A percentile compares a stretch with the other conserved stretches of the same genome.
Conservation (phyloP, 2,329 filamentous ascomycete genomes). For the Colletotrichum cereale region DNA sequence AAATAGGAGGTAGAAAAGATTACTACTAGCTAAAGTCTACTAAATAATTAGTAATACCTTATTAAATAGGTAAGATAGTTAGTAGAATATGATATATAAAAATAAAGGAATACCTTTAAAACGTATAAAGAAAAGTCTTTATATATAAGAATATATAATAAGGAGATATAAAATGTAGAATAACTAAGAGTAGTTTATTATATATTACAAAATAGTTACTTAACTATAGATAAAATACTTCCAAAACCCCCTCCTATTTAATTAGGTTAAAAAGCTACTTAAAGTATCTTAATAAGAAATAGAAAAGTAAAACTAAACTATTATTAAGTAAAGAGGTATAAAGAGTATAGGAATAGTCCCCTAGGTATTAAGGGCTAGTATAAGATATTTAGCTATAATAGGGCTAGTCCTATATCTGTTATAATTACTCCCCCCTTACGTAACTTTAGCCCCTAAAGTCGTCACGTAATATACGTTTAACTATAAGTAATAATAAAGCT, state of each 20-base stretch:
- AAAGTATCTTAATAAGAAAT: neutral
- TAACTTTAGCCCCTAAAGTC: too few relatives aligned
- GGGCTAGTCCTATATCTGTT: too few relatives aligned
- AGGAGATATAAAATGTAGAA: neutral
- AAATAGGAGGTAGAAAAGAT: neutral
- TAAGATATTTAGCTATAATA: too few relatives aligned
- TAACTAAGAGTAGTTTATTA: neutral
- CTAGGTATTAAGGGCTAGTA: too few relatives aligned
- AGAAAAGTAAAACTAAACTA: neutral
- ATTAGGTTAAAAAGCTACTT: constrained; percentile 1
- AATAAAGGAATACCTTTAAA: neutral
- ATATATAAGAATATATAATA: neutral
- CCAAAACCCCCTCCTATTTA: too few relatives aligned
- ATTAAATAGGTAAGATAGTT: neutral
- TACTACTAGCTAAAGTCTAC: neutral
- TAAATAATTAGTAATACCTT: neutral
- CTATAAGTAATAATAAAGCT: too few relatives aligned
- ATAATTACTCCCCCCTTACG: too few relatives aligned
- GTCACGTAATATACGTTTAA: too few relatives aligned
- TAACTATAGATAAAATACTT: too few relatives aligned
- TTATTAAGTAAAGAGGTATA: too few relatives aligned
- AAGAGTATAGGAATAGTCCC: too few relatives aligned
- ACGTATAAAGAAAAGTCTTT: neutral
- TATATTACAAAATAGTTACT: neutral
- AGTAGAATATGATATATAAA: neutral